Percentiles rank a stretch among this genome's conserved stretches.
These are phyloP conservation scores for Cryptococcus maquisensis DNA, from an alignment of 1,284 basidiomycete genomes.

Conservation along the genomic window DNA sequence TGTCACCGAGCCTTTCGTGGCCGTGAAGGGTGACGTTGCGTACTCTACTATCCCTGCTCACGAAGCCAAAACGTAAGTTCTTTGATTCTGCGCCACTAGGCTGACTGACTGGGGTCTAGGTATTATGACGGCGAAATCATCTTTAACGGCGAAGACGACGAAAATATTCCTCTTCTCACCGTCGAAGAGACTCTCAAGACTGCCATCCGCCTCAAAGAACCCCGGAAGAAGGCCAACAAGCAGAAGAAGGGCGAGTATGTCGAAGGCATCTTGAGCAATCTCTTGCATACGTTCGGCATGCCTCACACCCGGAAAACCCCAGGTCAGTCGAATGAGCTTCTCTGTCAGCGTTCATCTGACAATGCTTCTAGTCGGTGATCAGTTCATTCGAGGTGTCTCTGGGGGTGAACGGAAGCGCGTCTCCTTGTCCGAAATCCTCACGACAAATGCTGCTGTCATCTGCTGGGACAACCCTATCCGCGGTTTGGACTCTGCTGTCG, in stretches of 20 bases:
- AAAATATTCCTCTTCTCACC: not conserved
- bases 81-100: not conserved
- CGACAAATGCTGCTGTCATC: slow-evolving; percentile 2
- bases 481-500: slow-evolving; percentile 76
- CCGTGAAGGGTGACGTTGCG: slow-evolving; percentile 27
- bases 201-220: slow-evolving; percentile 10
- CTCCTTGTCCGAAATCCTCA: slow-evolving; percentile 1
- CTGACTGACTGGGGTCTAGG: not conserved
- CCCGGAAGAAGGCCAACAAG: slow-evolving; percentile 19
- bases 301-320: not conserved
- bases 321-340: not conserved
- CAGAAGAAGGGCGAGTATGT: not conserved
- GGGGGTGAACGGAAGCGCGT: slow-evolving; percentile 9
- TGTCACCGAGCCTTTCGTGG: slow-evolving; percentile 34
- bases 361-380: slow-evolving; percentile 5
- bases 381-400: not conserved
- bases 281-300: slow-evolving; percentile 1
- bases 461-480: slow-evolving; percentile 59
- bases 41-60: slow-evolving; percentile 21
- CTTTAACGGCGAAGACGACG: slow-evolving; percentile 26
- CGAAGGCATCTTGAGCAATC: not conserved
- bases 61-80: not conserved
- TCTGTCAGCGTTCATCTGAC: slow-evolving; percentile 2
- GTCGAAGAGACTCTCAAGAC: not conserved
- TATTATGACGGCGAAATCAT: slow-evolving; percentile 7